Percentiles rank a stretch among this genome's conserved stretches.
These are phyloP conservation scores for Flaveria floridana DNA, from an alignment of 140 eudicot genomes.

Conservation along the genomic window DNA sequence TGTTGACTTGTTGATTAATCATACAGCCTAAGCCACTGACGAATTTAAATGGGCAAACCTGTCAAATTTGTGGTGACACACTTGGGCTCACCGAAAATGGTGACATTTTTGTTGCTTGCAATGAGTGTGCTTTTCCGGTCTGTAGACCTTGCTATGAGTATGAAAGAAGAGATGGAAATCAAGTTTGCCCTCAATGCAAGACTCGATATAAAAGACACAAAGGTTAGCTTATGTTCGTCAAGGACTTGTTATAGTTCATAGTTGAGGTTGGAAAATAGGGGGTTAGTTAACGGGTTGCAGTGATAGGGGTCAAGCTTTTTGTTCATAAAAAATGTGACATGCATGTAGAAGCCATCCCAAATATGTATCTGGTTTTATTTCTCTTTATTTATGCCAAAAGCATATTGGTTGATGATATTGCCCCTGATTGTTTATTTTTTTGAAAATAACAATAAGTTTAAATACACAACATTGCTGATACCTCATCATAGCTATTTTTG, in stretches of 20 bases:
- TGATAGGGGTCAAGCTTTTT: background rate
- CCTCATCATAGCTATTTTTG: background rate
- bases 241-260: background rate
- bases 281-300: background rate
- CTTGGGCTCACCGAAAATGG: slow-evolving; percentile 60
- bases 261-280: background rate
- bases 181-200: slow-evolving; percentile 89
- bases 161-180: slow-evolving; percentile 86
- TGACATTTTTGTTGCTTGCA: slow-evolving; percentile 88
- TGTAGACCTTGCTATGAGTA: slow-evolving; percentile 95
- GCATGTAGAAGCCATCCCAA: background rate
- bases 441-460: no score
- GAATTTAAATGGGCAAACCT: slow-evolving; percentile 62
- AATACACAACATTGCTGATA: background rate
- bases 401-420: background rate
- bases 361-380: background rate
- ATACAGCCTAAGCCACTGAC: slow-evolving; percentile 74
- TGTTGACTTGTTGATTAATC: slow-evolving; percentile 11
- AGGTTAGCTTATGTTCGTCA: slow-evolving; percentile 41
- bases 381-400: background rate
- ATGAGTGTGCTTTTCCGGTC: slow-evolving; percentile 93
- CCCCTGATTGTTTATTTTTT: background rate
- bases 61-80: slow-evolving; percentile 86
- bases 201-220: slow-evolving; percentile 87
- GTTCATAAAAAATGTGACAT: background rate